Evolutionary conservation across 169 alveolate species (phyloP).

Genomic region (Cryptosporidium tyzzeri): DNA sequence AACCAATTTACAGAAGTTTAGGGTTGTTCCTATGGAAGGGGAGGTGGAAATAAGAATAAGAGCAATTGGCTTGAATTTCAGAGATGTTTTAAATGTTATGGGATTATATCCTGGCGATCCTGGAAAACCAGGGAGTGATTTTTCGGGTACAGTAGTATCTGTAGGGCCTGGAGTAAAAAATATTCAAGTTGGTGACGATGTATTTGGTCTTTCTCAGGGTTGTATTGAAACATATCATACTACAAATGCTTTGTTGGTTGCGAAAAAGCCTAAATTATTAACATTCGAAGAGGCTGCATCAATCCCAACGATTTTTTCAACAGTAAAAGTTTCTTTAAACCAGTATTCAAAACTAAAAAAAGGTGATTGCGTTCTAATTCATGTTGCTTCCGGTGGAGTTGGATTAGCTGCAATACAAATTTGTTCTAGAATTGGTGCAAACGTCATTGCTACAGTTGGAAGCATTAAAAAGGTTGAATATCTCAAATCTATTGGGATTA

Average conservation of each 20-base stretch:
- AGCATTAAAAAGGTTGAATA: slow-evolving; percentile 61
- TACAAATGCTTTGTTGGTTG: slow-evolving; percentile 56
- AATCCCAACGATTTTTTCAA: slow-evolving; percentile 74
- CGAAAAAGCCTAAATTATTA: slow-evolving; percentile 45
- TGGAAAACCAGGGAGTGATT: slow-evolving; percentile 79
- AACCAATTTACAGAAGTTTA: background rate
- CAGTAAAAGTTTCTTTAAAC: slow-evolving; percentile 49
- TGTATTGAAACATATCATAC: slow-evolving; percentile 63
- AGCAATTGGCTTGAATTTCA: slow-evolving; percentile 80
- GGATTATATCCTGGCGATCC: slow-evolving; percentile 82
- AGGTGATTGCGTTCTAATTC: slow-evolving; percentile 77
- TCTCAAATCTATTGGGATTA: slow-evolving; percentile 77
- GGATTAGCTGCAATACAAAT: slow-evolving; percentile 82
- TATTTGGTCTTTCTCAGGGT: slow-evolving; percentile 77
- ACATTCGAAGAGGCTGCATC: slow-evolving; percentile 75
- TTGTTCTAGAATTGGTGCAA: slow-evolving; percentile 79
- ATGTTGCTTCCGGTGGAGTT: slow-evolving; percentile 83
- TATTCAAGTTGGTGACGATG: slow-evolving; percentile 77
- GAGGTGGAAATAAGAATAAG: slow-evolving; percentile 77
- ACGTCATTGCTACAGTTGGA: slow-evolving; percentile 69
- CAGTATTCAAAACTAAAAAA: slow-evolving; percentile 52
- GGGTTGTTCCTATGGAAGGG: slow-evolving; percentile 26
- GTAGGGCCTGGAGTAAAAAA: slow-evolving; percentile 58
- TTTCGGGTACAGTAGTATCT: slow-evolving; percentile 78
- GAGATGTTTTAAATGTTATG: slow-evolving; percentile 80